phyloP scores from a whole-genome alignment of 2,329 filamentous ascomycete genomes.

The Diaporthe citriasiana region DNA sequence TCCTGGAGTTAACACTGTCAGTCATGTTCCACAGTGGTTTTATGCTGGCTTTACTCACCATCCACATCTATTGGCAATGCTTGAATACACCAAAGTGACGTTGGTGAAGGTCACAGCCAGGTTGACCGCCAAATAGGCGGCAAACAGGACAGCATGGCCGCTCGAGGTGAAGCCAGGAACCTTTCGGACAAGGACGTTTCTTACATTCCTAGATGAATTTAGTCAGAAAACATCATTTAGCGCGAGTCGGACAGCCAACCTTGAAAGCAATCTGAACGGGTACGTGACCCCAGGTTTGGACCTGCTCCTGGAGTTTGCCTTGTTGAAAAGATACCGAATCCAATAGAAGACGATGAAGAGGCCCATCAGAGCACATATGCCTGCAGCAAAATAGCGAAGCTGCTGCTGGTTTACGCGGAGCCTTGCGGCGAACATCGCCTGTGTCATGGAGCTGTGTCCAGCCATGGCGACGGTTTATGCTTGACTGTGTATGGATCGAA shows the following conservation, averaged over 20 bases:
- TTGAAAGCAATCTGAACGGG: constrained; percentile 32
- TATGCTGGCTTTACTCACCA: constrained; percentile 47
- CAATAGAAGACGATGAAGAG: constrained; percentile 39
- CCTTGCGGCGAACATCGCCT: constrained; percentile 33
- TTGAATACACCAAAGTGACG: constrained; percentile 44
- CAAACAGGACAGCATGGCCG: constrained; percentile 51
- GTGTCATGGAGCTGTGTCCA: constrained; percentile 2
- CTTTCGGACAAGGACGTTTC: constrained; percentile 51
- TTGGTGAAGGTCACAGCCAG: constrained; percentile 49
- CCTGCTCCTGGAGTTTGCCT: not conserved
- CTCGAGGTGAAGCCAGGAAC: constrained; percentile 52
- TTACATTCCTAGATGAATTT: constrained; percentile 43
- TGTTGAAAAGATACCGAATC: constrained; percentile 36
- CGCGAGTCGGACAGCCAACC: not conserved
- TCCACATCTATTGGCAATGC: constrained; percentile 49
- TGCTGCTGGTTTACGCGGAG: constrained; percentile 36
- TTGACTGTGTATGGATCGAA: not conserved
- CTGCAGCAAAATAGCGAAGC: constrained; percentile 38
- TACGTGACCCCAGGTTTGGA: not conserved
- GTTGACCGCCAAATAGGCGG: constrained; percentile 51
- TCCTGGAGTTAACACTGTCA: constrained; percentile 43
- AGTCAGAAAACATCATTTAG: not conserved
- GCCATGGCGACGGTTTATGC: not conserved
- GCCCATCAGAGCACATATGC: constrained; percentile 37
- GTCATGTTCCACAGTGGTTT: not conserved